Evolutionary conservation across 2,329 filamentous ascomycete species (phyloP), one percentile per base, ranked within the genome.

Genomic region (Sarocladium brachiariae): DNA sequence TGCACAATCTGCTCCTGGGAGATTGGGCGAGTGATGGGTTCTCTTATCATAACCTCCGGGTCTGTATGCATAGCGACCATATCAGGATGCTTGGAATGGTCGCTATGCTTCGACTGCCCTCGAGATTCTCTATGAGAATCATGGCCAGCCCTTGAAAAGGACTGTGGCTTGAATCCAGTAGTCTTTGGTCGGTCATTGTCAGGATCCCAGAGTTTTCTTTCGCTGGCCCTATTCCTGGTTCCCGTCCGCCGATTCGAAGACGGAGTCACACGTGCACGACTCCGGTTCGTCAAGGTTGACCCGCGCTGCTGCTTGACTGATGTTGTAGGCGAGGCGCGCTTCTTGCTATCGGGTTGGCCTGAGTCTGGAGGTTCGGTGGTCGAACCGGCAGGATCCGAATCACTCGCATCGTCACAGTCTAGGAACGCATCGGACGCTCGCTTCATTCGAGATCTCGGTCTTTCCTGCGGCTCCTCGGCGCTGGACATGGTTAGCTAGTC

Each of bases 1-100:
- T 83, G 81, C 0, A 89, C 80, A 0, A 96, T 73, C 57, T 95
- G 86, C 1, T 90, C 84, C 54, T 89, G 84, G 0, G 83, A 84
- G 7, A 93, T 90, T 0, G 81, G 77, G 0, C 83, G 69, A 0
- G 83, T 87, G 48, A 84, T 77, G 0, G 78, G 81, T 56, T 89
- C 10, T 5, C 43, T 21, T 18, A 47, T 47, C 43, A 47, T 31
- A n/a, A 7, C 19, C 27, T 47, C 43, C 24, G 43, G 43, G 19
- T 47, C 43, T 14, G 6, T 19, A 19, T 31, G 16, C 10, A 14
- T 9, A 39, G 35, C 6, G 35, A 16, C 16, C 4, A 39, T n/a
- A 9, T 39, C 35, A 6, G 19, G 10, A 19, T 4, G 19, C 39
- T 11, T 25, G 10, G 21, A 23, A 19, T 5, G 21, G n/a, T n/a